Base-by-base conservation (phyloP, 1,139 yeast genomes). In the Trichomonascaceae sp. region DNA sequence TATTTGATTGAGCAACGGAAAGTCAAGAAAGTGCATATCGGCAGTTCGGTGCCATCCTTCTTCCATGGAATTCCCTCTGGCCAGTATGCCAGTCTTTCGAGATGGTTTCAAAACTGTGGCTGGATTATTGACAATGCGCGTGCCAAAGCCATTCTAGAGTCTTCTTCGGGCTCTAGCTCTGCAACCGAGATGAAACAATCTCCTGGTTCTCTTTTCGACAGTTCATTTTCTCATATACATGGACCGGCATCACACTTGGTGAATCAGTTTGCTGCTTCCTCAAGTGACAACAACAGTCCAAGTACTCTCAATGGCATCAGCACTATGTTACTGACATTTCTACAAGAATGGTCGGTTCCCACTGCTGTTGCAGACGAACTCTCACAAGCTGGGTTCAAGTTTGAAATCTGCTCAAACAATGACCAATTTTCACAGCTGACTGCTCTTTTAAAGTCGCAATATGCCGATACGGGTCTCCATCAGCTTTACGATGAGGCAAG, bases 311-410 rank as follows among this genome's bases (percentile, higher is more conserved):
- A 26, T 27, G 40, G 38, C 2, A 27, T 43, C 15, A 35, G 39
- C 9, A 42, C 45, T 13, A 45, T 50, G 52, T 31, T 48, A 16
- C 35, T 50, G 29, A 39, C 47, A 9, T 35, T 44, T 17, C 40
- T 51, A 26, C 44, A 44, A 17, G 41, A 39, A 14, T 72, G 78
- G 78, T 62, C 54, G 47, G 75, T 73, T 6, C 69, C 76, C 3
- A 62, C 65, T 39, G 70, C 69, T 44, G 65, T 72, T 6, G 68
- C 71, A 36, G 56, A 70, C 36, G 76, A 73, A 43, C 59, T 73
- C 41, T 72, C 69, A 60, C 69, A 71, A 39, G 74, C 72, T 22
- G 78, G 78, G 2, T 71, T 70, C 18, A 56, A 73, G 39, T 72
- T 71, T 52, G 76, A 71, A 48, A 62, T 72, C 15, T 69, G 76